A percentile compares a stretch with the other conserved stretches of the same genome.
Conservation (phyloP, 306 rosid genomes). For the Macrotyloma uniflorum region DNA sequence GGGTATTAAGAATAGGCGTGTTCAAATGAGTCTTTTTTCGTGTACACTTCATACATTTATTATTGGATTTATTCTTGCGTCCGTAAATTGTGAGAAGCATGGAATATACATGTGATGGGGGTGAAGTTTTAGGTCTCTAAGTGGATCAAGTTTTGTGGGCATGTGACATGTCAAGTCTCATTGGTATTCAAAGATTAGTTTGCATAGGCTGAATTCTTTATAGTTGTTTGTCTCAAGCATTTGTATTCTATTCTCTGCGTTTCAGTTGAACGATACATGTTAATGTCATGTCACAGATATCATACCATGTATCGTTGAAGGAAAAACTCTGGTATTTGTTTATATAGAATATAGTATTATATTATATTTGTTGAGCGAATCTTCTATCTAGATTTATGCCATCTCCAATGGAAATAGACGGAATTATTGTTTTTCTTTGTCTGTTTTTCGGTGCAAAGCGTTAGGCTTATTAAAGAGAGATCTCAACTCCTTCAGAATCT, state of each 20-base stretch:
- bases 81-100: conserved; percentile 61
- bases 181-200: conserved; percentile 24
- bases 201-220: conserved; percentile 45
- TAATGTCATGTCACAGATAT: background rate
- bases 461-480: too few species aligned
- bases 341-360: background rate
- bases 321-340: background rate
- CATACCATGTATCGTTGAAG: background rate
- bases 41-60: conserved; percentile 66
- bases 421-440: background rate
- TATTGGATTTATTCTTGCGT: conserved; percentile 95
- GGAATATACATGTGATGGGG: conserved; percentile 29
- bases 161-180: background rate
- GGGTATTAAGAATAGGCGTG: conserved; percentile 66
- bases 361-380: background rate
- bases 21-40: conserved; percentile 37
- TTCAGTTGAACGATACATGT: conserved; percentile 29
- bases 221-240: conserved; percentile 6
- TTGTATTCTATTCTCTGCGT: conserved; percentile 16
- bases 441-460: background rate
- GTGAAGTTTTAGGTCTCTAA: background rate
- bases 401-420: background rate
- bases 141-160: conserved; percentile 43
- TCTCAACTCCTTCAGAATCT: background rate
- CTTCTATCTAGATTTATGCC: background rate